These are phyloP conservation scores for Aurantiochytrium sp. DNA, from an alignment of 108 stramenopile genomes.

Conservation along the genomic window DNA sequence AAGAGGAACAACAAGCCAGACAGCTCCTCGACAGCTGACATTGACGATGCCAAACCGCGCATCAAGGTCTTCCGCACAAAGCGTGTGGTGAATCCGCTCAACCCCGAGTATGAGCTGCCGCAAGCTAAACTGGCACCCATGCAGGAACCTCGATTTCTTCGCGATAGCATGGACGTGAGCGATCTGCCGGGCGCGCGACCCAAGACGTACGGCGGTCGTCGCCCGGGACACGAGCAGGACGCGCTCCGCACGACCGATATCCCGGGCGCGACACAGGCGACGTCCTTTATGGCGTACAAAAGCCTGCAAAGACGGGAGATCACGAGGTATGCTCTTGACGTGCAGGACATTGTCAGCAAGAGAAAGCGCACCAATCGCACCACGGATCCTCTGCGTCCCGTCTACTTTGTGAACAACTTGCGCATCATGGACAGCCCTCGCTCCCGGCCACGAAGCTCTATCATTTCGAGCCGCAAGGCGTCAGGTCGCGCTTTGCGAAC, in stretches of 20 bases:
- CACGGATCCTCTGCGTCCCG: not conserved
- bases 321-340: not conserved
- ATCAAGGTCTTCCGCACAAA: not conserved
- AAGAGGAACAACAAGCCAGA: not conserved
- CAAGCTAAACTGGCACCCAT: not conserved
- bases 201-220: not conserved
- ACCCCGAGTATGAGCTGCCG: not conserved
- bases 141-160: not conserved
- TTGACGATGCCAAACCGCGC: not conserved
- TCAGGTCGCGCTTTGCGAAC: not conserved
- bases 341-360: not conserved
- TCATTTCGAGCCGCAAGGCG: not conserved
- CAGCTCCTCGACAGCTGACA: not conserved
- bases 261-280: not conserved
- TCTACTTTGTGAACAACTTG: not conserved
- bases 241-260: not conserved
- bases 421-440: not conserved
- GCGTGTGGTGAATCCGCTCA: constrained; percentile 1
- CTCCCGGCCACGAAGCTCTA: not conserved
- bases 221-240: not conserved
- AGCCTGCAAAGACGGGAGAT: not conserved
- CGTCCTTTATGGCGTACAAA: not conserved
- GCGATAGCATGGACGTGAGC: not conserved
- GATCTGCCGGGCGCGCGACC: not conserved
- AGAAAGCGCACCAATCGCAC: not conserved